phyloP scores from a whole-genome alignment of 2,329 filamentous ascomycete genomes.

The Mycosphaerella sp. region DNA sequence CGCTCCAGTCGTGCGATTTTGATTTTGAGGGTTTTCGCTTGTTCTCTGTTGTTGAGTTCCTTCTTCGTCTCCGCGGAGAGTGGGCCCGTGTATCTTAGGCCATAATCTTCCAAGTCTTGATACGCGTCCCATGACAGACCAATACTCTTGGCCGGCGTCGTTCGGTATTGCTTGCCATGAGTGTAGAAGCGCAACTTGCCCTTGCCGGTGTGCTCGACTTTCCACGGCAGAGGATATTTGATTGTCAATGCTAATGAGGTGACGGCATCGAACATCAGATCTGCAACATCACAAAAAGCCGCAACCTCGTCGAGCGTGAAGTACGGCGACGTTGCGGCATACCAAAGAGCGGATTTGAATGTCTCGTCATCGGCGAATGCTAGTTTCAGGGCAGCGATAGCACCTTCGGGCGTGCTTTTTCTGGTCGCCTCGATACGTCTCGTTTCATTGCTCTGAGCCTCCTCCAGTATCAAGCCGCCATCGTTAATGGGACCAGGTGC shows the following conservation, averaged over 20 bases:
- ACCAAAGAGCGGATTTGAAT: slow-evolving; percentile 51
- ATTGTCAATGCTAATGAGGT: slow-evolving; percentile 46
- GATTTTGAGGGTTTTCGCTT: slow-evolving; percentile 9
- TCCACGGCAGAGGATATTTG: slow-evolving; percentile 53
- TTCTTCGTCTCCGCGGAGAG: slow-evolving; percentile 18
- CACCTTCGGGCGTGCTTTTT: slow-evolving; percentile 51
- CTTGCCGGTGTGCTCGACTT: slow-evolving; percentile 47
- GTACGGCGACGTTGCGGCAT: slow-evolving; percentile 47
- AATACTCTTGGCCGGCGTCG: slow-evolving; percentile 21
- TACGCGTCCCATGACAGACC: slow-evolving; percentile 28
- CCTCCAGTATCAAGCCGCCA: slow-evolving; percentile 50
- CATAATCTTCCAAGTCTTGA: slow-evolving; percentile 25
- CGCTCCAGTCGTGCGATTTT: slow-evolving; percentile 12
- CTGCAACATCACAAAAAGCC: slow-evolving; percentile 53
- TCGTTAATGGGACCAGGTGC: slow-evolving; percentile 34
- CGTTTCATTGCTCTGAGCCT: slow-evolving; percentile 46
- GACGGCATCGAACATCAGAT: slow-evolving; percentile 49
- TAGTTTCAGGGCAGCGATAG: slow-evolving; percentile 50
- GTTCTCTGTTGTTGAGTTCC: slow-evolving; percentile 10
- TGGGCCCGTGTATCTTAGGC: slow-evolving; percentile 30
- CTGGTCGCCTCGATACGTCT: slow-evolving; percentile 51
- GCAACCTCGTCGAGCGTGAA: slow-evolving; percentile 50
- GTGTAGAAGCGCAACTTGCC: slow-evolving; percentile 36
- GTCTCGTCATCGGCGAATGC: slow-evolving; percentile 45
- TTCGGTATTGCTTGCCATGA: slow-evolving; percentile 23